A percentile compares a stretch with the other conserved stretches of the same genome.
Conservation (phyloP, 805 yeast genomes). For the Cyberlindnera meyerae region DNA sequence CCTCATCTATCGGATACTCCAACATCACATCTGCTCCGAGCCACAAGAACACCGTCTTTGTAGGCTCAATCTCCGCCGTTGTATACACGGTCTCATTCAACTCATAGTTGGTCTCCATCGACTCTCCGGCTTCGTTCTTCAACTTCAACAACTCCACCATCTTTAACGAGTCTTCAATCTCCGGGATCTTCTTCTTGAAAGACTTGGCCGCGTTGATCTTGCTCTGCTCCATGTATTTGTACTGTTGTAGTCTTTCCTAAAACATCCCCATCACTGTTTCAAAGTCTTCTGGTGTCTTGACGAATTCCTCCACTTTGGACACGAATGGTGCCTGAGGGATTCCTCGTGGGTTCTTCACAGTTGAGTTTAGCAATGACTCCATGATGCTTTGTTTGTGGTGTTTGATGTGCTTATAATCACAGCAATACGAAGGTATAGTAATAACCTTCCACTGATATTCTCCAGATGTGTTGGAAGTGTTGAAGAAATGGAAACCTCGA, state of each 20-base stretch:
- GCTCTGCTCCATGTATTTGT: conserved; percentile 70
- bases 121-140: conserved; percentile 37
- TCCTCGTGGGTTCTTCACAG: conserved; percentile 75
- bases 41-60: conserved; percentile 79
- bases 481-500: no score
- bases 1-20: conserved; percentile 89
- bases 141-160: conserved; percentile 58
- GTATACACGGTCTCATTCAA: conserved; percentile 90
- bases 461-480: no score
- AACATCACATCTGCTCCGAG: conserved; percentile 98
- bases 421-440: no score
- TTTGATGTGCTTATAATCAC: no score
- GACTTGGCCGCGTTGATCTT: conserved; percentile 36
- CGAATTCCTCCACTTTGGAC: conserved; percentile 70
- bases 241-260: conserved; percentile 85
- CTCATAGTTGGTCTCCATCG: conserved; percentile 77
- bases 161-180: conserved; percentile 77
- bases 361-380: conserved; percentile 5
- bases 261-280: conserved; percentile 65
- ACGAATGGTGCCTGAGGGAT: conserved; percentile 96
- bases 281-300: conserved; percentile 66
- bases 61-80: conserved; percentile 64
- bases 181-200: conserved; percentile 77
- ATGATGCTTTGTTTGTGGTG: neutral
- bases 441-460: no score